Evolutionary conservation across 2,329 filamentous ascomycete genomes (phyloP), one percentile per base, ranked within the genome.

Genomic region (Diaporthe vexans): DNA sequence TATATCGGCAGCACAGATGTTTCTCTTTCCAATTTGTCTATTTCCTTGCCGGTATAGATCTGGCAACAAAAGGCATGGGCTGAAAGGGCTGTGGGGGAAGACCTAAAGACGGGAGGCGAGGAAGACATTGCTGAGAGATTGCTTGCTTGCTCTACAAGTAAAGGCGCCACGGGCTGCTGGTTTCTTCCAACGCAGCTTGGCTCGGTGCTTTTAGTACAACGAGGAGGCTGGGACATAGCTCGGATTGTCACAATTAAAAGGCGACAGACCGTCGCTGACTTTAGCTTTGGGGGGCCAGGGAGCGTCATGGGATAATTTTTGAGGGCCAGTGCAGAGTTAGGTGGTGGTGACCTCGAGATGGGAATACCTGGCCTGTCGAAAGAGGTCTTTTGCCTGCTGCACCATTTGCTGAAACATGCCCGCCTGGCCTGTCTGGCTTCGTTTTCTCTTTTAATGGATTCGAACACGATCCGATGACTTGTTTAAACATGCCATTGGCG

Each of bases 81-180:
- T 26, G 11, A 77, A 68, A 74, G 61, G 2, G 13, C n/a, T 73
- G 21, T 19, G 40, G 15, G 15, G 40, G 40, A 43, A 43, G 40
- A 43, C 15, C 40, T 13, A 17, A 40, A 43, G n/a, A 19, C 19
- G 43, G 13, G n/a, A n/a, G 33, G 37, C 21, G 48, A 40, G n/a
- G 48, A 40, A 17, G 15, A n/a, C 63, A 29, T 7, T 10, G 13
- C 37, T 21, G 21, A 9, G 52, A 37, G 40, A 43, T 43, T 43
- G 8, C 21, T 35, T 54, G 11, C 21, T 40, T 54, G 24, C 59
- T 40, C 48, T 21, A 40, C 46, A 52, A 68, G 9, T 21, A 40
- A 54, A 21, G n/a, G 40, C 40, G 63, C 48, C 19, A 67, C 15
- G 1, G 21, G 46, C 48, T 52, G 15, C 10, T 26, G 7, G 9